phyloP scores from a whole-genome alignment of 176 grass and related monocot species.

The Aegilops longissima region DNA sequence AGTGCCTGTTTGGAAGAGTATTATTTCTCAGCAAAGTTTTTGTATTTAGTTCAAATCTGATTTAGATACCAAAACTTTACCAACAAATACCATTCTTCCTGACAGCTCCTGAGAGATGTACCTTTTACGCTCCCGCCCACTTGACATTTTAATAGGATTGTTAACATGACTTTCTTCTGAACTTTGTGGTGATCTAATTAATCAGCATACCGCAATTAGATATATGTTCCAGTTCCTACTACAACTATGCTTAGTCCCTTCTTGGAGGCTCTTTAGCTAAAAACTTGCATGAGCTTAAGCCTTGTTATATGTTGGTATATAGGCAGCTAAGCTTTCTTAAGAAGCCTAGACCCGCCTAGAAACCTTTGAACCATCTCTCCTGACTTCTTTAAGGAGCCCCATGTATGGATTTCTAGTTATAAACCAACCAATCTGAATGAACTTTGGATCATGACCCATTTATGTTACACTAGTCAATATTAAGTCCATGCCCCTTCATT shows the following conservation, averaged over 20 bases:
- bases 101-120: not conserved
- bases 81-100: not conserved
- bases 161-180: not conserved
- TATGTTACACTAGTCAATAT: slow-evolving; percentile 8
- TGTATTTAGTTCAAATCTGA: not conserved
- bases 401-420: slow-evolving; percentile 24
- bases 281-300: not conserved
- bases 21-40: not conserved
- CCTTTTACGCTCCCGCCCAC: not conserved
- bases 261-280: not conserved
- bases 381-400: slow-evolving; percentile 19
- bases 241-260: not conserved
- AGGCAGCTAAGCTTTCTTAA: not conserved
- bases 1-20: not conserved
- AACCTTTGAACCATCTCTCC: slow-evolving; percentile 10
- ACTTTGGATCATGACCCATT: slow-evolving; percentile 34
- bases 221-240: not conserved
- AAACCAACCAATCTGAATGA: slow-evolving; percentile 16
- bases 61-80: not conserved
- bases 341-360: slow-evolving; percentile 5
- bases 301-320: not conserved
- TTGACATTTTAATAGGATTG: slow-evolving; percentile 2
- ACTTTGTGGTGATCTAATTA: slow-evolving; percentile 1
- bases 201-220: not conserved
- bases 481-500: slow-evolving; percentile 11